Base-by-base conservation (phyloP, 805 yeast species). In the Ogataea parapolymorpha region DNA sequence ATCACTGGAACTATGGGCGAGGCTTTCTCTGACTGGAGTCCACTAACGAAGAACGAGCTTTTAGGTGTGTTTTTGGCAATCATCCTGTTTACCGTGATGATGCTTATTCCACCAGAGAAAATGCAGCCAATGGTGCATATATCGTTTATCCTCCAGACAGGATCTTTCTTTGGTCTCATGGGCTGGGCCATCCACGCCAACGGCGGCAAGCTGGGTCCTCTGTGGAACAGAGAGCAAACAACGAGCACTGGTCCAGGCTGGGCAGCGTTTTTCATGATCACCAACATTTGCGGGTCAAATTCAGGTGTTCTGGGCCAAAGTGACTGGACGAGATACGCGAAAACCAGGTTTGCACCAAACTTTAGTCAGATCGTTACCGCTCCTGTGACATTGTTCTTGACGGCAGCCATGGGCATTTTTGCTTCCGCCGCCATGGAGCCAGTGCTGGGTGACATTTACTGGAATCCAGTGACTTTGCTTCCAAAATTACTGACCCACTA, bases 321-420 rank as follows among this genome's bases (percentile, higher is more conserved):
- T 35, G 75, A 70, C 46, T 70, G 62, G 56, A 61, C 72, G 4
- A 55, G 79, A 44, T 66, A 63, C 51, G 39, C 56, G 1, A 46
- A 50, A 15, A 44, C 50, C 4, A 39, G 39, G 27, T 71, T 40
- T 41, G 43, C 53, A 6, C 54, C 55, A 18, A 47, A 42, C 24
- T 37, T 47, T 17, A 41, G 50, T 30, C 55, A 51, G 29, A 24
- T 51, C 2, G 22, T 51, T 26, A 47, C 50, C 6, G 53, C 54
- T n/a, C 55, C 55, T 2, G 35, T 78, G 50, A 76, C 87, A 52
- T 85, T 86, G 61, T 82, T 89, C 5, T 55, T 87, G 39, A 88
- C 95, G 24, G 82, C 95, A 4, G 72, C 89, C 49, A 65, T 74
- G 55, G 79, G 79, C 11, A 51, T 72, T 14, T 45, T 74, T 35